phyloP scores from a whole-genome alignment of 768 basidiomycete genomes.

The Lentinus brumalis region DNA sequence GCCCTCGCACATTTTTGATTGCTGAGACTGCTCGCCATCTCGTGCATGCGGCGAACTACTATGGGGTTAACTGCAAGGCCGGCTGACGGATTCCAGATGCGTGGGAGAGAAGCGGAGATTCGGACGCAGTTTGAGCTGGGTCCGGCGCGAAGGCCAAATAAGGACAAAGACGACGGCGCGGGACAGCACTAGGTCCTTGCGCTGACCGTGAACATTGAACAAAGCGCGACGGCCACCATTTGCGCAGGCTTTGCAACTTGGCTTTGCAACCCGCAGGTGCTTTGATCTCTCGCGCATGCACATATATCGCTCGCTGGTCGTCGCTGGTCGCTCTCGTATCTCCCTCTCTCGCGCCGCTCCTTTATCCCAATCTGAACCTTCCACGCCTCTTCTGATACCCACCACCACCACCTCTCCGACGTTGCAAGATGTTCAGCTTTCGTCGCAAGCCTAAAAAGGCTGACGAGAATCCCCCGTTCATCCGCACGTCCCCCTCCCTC shows the following conservation, averaged over 20 bases:
- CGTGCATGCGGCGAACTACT: too few species aligned
- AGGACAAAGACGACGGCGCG: constrained; percentile 1
- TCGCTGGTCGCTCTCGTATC: constrained; percentile 14
- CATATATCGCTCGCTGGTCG: neutral
- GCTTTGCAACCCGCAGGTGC: neutral
- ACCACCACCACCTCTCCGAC: constrained; percentile 16
- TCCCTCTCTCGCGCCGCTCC: constrained; percentile 31
- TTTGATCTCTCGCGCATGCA: constrained; percentile 13
- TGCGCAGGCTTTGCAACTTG: constrained; percentile 1
- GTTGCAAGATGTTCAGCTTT: constrained; percentile 60
- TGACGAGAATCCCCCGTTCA: constrained; percentile 48
- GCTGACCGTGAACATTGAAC: neutral
- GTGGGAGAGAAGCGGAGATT: neutral
- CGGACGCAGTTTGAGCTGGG: neutral
- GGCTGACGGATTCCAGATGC: neutral
- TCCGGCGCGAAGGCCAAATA: neutral
- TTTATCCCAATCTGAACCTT: constrained; percentile 23
- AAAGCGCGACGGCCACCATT: neutral
- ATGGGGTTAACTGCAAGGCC: neutral
- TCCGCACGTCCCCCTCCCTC: constrained; percentile 79
- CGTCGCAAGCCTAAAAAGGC: constrained; percentile 64
- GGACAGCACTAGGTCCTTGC: neutral
- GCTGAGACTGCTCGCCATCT: too few species aligned
- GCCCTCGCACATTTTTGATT: too few species aligned
- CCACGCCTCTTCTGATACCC: constrained; percentile 20